Conservation (phyloP, 2,329 filamentous ascomycete genomes). For the Calonectria honghensis region DNA sequence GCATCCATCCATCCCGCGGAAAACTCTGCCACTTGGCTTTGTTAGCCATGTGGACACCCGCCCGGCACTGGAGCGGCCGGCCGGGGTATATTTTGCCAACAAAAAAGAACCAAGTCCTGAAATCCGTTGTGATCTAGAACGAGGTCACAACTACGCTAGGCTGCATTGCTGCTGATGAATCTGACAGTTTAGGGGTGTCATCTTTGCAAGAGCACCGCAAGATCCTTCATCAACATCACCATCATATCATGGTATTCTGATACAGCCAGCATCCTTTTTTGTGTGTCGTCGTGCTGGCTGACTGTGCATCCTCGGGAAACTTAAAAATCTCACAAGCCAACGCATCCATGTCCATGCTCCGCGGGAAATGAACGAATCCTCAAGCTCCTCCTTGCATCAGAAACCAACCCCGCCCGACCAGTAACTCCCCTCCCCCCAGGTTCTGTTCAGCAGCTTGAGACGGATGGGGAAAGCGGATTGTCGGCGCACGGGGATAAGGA, state of each 20-base stretch:
- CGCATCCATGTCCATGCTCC: slow-evolving; percentile 12
- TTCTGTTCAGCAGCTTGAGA: slow-evolving; percentile 8
- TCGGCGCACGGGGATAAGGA: slow-evolving; percentile 9
- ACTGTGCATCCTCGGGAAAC: slow-evolving; percentile 16
- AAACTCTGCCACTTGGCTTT: slow-evolving; percentile 24
- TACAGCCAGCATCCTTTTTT: not conserved
- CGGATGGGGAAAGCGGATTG: slow-evolving; percentile 27
- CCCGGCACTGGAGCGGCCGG: slow-evolving; percentile 4
- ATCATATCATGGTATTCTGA: slow-evolving; percentile 10
- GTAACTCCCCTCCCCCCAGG: not conserved
- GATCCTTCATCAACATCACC: not conserved
- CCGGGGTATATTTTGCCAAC: not conserved
- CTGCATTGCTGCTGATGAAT: not conserved
- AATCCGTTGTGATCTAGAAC: not conserved
- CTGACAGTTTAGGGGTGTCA: too few species aligned
- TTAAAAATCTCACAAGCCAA: slow-evolving; percentile 10
- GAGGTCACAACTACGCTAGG: not conserved
- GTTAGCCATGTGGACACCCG: slow-evolving; percentile 14
- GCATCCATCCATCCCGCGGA: slow-evolving; percentile 21
- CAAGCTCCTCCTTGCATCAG: slow-evolving; percentile 3
- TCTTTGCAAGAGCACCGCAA: not conserved
- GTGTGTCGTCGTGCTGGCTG: not conserved
- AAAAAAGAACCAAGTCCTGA: not conserved
- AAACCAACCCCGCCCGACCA: slow-evolving; percentile 5
- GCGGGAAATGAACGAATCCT: slow-evolving; percentile 18